These are phyloP conservation scores for Neofusicoccum parvum DNA, from an alignment of 2,329 filamentous ascomycete genomes.

Conservation along the genomic window DNA sequence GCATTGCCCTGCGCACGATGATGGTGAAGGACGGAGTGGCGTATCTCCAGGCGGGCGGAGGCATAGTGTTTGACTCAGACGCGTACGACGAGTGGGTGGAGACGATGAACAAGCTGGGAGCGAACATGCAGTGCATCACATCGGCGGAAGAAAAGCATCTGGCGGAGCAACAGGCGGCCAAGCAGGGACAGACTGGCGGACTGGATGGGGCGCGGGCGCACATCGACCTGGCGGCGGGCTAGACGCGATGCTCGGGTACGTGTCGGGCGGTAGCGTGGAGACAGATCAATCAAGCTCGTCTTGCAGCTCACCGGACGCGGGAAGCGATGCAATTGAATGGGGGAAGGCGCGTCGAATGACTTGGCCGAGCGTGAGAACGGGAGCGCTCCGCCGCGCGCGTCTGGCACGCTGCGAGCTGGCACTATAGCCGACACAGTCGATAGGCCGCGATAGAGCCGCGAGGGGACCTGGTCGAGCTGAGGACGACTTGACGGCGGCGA, in stretches of 20 bases:
- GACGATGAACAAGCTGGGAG: slow-evolving; percentile 90
- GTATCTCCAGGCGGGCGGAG: slow-evolving; percentile 85
- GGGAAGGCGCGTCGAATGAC: neutral
- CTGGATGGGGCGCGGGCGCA: slow-evolving; percentile 25
- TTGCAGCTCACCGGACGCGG: slow-evolving; percentile 7
- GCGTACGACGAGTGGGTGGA: slow-evolving; percentile 90
- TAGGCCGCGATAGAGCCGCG: slow-evolving; percentile 12
- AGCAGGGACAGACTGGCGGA: slow-evolving; percentile 26
- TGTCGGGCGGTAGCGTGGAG: slow-evolving; percentile 5
- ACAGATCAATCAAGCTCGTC: slow-evolving; percentile 8
- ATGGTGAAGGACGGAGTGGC: slow-evolving; percentile 86
- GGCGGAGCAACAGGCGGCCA: slow-evolving; percentile 45
- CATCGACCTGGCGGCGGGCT: slow-evolving; percentile 35
- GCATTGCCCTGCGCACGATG: slow-evolving; percentile 86
- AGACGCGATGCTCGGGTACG: slow-evolving; percentile 21
- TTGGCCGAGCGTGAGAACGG: neutral
- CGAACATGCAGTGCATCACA: slow-evolving; percentile 86
- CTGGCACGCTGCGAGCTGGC: neutral
- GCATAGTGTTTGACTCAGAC: slow-evolving; percentile 93
- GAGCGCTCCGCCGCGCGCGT: neutral
- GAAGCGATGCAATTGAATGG: slow-evolving; percentile 18
- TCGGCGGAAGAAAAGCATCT: slow-evolving; percentile 74
- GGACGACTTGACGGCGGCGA: neutral
- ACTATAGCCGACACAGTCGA: neutral
- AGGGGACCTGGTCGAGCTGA: slow-evolving; percentile 17